Percentiles rank a stretch among this genome's conserved stretches.
Conservation (phyloP, 768 basidiomycete species). For the Suillus discolor region DNA sequence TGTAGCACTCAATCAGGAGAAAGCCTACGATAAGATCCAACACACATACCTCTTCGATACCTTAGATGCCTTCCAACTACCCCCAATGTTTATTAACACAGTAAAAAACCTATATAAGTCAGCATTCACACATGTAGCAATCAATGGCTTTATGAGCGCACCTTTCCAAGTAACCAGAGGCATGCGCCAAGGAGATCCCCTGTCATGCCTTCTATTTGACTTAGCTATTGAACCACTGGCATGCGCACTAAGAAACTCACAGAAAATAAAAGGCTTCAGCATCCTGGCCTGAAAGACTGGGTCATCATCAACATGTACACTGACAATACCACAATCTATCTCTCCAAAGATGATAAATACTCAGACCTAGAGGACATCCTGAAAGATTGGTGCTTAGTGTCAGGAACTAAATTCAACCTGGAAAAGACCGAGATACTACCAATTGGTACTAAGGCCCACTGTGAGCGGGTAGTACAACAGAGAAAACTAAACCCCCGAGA, state of each 20-base stretch:
- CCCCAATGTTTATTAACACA: constrained; percentile 27
- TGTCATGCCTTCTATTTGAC: background rate
- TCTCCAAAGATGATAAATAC: constrained; percentile 12
- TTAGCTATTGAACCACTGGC: background rate
- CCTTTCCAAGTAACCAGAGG: background rate
- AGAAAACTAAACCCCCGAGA: background rate
- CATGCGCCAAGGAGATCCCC: rapidly evolving
- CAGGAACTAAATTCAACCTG: constrained; percentile 23
- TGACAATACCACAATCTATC: constrained; percentile 10
- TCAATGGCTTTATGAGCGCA: background rate
- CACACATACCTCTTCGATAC: constrained; percentile 35
- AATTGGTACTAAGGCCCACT: too few relatives aligned
- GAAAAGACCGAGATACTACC: constrained; percentile 15
- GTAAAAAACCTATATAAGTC: background rate
- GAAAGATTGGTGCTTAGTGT: constrained; percentile 17
- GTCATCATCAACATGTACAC: constrained; percentile 31
- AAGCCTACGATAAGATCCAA: constrained; percentile 33
- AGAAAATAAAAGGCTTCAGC: background rate
- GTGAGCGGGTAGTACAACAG: too few relatives aligned
- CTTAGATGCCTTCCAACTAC: constrained; percentile 27
- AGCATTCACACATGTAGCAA: background rate
- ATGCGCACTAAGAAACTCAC: background rate
- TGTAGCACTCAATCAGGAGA: constrained; percentile 12
- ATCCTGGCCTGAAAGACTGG: background rate
- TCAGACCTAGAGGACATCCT: constrained; percentile 14